phyloP scores from a whole-genome alignment of 164 flowering plant species.

The Saururus chinensis region DNA sequence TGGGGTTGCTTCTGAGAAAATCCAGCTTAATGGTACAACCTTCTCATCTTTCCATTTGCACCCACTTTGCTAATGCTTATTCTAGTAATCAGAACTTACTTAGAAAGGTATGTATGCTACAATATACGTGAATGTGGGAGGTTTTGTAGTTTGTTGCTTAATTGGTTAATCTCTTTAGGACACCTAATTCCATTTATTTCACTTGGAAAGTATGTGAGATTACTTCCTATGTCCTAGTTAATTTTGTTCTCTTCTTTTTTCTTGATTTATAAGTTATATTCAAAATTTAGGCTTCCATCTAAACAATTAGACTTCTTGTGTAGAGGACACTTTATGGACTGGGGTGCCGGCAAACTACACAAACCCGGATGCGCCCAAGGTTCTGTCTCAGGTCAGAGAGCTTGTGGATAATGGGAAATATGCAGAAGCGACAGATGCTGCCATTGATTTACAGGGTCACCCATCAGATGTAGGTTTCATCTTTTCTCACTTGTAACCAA shows the following conservation, averaged over 20 bases:
- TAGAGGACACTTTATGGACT: slow-evolving; percentile 90
- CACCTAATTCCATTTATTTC: no score
- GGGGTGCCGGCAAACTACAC: slow-evolving; percentile 75
- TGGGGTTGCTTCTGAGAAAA: slow-evolving; percentile 50
- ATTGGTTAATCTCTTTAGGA: no score
- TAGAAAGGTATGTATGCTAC: no score
- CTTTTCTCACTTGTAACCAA: slow-evolving; percentile 1
- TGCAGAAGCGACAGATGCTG: slow-evolving; percentile 58
- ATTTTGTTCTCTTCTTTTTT: not conserved
- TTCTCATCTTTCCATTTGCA: not conserved
- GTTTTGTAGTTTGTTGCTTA: no score
- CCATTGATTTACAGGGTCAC: slow-evolving; percentile 44
- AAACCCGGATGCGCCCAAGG: slow-evolving; percentile 53
- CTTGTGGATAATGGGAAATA: slow-evolving; percentile 63
- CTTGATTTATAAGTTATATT: not conserved
- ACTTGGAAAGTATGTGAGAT: no score
- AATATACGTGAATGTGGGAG: no score
- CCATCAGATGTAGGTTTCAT: slow-evolving; percentile 55
- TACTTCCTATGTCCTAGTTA: no score
- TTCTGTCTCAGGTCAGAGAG: slow-evolving; percentile 55
- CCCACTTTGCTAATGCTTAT: not conserved
- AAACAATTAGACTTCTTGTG: not conserved
- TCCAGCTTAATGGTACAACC: slow-evolving; percentile 75
- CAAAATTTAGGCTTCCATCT: not conserved
- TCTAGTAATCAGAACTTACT: not conserved